Evolutionary conservation across 306 rosid genomes (phyloP), one percentile per base, ranked within the genome.

Genomic region (Medicago arabica): DNA sequence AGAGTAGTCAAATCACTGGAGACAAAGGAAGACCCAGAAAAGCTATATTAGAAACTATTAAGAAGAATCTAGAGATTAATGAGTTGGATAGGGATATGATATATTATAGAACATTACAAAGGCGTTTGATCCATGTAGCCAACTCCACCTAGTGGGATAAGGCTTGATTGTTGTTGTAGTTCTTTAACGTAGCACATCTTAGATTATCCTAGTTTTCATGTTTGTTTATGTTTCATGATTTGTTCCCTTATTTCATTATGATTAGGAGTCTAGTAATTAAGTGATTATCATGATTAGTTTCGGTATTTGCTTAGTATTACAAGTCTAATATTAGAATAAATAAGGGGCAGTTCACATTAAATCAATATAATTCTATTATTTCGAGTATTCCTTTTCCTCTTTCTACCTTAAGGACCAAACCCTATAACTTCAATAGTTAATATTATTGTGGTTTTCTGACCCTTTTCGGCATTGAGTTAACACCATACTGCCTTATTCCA

Each of bases 361-460:
- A 17, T 16, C 59, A 53, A 25, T 28, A 59, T 59, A 31, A 28
- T 28, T 25, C 12, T 34, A 34, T 34, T 34, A 5, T 34, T 34
- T 34, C 1, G 1, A 34, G 38, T 34, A 34, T 34, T 34, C 38
- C 38, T 34, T 34, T 34, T 6, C 38, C 38, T 34, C 38, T 6
- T 6, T 34, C 38, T 34, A 34, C 1, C 28, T 2, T 25, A 25
- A 25, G 28, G 28, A 28, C 34, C 4, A 59, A 59, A 15, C 68
- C 67, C 16, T 61, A 34, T 38, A 62, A 62, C 46, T 62, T 62
- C 47, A 62, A 15, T 19, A 62, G 2, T 34, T 62, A 62, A 62
- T 62, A 14, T 43, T 61, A 17, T 12, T 55, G 55, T 16, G 75
- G 31, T 28, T 28, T 0, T 28, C 3, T 28, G 31, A 28, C 31